Percentiles rank a stretch among this genome's conserved stretches.
Conservation (phyloP, 495 filamentous ascomycete genomes). For the Daldinia bambusicola region DNA sequence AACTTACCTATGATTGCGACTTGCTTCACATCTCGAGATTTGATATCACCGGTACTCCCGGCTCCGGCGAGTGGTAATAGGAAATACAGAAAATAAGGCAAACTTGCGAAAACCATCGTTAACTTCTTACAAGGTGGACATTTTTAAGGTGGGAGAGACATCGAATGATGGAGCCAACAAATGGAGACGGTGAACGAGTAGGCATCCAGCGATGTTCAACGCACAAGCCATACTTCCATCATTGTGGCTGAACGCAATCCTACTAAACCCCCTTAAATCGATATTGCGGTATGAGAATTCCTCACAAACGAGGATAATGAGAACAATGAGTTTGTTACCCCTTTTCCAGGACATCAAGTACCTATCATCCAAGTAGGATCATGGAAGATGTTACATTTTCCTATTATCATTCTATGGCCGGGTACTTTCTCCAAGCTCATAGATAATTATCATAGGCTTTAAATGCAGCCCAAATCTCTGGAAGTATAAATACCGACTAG, state of each 20-base stretch:
- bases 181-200: slow-evolving; percentile 5
- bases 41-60: not conserved
- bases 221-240: slow-evolving; percentile 17
- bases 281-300: not conserved
- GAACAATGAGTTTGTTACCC: too few relatives aligned
- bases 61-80: not conserved
- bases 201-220: not conserved
- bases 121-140: slow-evolving; percentile 15
- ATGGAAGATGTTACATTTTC: too few relatives aligned
- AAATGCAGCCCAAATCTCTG: too few relatives aligned
- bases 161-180: slow-evolving; percentile 10
- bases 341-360: too few relatives aligned
- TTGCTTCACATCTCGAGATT: slow-evolving; percentile 45
- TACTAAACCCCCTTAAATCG: not conserved
- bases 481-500: too few relatives aligned
- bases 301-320: not conserved
- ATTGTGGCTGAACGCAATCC: not conserved
- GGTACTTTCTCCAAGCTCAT: not conserved
- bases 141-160: slow-evolving; percentile 18
- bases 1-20: slow-evolving; percentile 59
- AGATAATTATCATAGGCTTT: too few relatives aligned
- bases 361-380: too few relatives aligned
- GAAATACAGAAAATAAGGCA: slow-evolving; percentile 9
- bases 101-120: slow-evolving; percentile 25
- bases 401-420: too few relatives aligned